Base-by-base conservation (phyloP, 2,329 filamentous ascomycete genomes). In the Cladophialophora carrionii region DNA sequence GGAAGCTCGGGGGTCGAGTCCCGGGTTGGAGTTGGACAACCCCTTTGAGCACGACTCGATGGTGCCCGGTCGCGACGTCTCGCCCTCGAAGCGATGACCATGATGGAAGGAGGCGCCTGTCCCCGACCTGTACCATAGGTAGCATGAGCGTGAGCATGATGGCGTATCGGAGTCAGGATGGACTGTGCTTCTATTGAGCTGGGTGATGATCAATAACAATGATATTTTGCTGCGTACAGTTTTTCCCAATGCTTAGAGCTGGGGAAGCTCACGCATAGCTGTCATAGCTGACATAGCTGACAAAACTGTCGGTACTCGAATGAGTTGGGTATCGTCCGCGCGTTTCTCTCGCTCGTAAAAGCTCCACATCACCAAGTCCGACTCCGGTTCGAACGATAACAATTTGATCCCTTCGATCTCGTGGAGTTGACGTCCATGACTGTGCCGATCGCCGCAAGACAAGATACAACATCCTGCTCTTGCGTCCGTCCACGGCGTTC, bases 1-100 rank as follows among this genome's bases (percentile, higher is more conserved):
- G 24, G 57, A 60, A 46, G 57, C 48, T n/a, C 17, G 26, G 43
- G 43, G 56, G 2, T 29, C n/a, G 41, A 32, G 17, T 17, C 57
- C 41, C 7, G 46, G 32, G 8, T 10, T 22, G 46, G 43, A 22
- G 31, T 1, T 64, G 37, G 54, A 61, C 20, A 48, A 64, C 46
- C 22, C 52, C 14, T 59, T 67, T 7, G 57, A 59, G 29, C 54
- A 20, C 10, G 48, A 60, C 31, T 20, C 48, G 14, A 53, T 46
- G 37, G 14, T 12, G 20, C 4, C 4, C 3, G 26, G 46, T 53
- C 57, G 46, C 22, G 57, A 60, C 17, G 46, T 59, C 26, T 34
- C 43, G 43, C 46, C 57, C 4, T 31, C 34, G 31, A 49, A 51
- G 48, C 10, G 57, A 17, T 60, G 12, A 60, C 46, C 20, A n/a